Evolutionary conservation across 1,284 basidiomycete species (phyloP).

Genomic region (Cryptococcus sp.): DNA sequence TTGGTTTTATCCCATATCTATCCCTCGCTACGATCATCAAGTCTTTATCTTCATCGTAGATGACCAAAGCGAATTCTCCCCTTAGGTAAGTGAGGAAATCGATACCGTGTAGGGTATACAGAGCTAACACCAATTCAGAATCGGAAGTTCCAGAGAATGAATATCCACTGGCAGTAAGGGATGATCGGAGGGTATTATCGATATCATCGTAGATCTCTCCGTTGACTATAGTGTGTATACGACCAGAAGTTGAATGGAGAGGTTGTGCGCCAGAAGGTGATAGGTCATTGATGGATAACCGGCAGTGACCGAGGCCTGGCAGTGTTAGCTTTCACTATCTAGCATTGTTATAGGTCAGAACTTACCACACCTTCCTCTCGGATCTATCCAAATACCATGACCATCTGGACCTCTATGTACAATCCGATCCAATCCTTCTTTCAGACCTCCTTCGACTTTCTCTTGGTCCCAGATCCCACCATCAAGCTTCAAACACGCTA

Average conservation of each 20-base stretch:
- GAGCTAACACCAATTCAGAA: slow-evolving; percentile 48
- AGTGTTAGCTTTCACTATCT: neutral
- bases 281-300: slow-evolving; percentile 32
- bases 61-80: slow-evolving; percentile 47
- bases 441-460: slow-evolving; percentile 3
- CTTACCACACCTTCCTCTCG: slow-evolving; percentile 13
- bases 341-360: neutral
- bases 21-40: slow-evolving; percentile 46
- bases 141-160: slow-evolving; percentile 47
- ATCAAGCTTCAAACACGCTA: neutral
- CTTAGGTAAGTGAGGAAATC: slow-evolving; percentile 46
- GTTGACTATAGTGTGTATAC: slow-evolving; percentile 48
- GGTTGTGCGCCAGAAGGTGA: slow-evolving; percentile 44
- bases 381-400: slow-evolving; percentile 19
- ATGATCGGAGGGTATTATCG: slow-evolving; percentile 35
- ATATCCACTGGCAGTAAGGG: slow-evolving; percentile 33
- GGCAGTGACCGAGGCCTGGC: slow-evolving; percentile 21
- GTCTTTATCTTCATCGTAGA: slow-evolving; percentile 40
- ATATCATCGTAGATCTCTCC: slow-evolving; percentile 49
- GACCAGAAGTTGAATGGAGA: slow-evolving; percentile 42
- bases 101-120: slow-evolving; percentile 44
- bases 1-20: slow-evolving; percentile 49
- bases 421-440: slow-evolving; percentile 12
- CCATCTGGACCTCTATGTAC: slow-evolving; percentile 25
- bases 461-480: neutral